Evolutionary conservation across 2,329 filamentous ascomycete species (phyloP), one percentile per base, ranked within the genome.

Genomic region (Leptosphaerulina australis): DNA sequence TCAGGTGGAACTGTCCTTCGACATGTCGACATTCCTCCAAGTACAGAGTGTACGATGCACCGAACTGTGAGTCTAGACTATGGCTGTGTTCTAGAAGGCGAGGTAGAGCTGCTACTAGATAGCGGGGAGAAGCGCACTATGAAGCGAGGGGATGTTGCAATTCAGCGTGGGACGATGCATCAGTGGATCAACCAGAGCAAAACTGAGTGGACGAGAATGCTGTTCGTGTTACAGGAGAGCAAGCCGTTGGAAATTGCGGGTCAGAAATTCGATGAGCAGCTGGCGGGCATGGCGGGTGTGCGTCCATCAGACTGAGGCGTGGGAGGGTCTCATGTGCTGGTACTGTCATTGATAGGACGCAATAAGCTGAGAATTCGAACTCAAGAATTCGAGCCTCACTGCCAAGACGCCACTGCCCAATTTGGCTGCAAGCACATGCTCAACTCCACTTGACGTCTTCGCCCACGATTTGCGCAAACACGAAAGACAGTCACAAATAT

Each of bases 1-100:
- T 73, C 76, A 2, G 69, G 69, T 22, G 79, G 78, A 8, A 78
- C 78, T 4, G 77, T 80, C 11, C 70, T 79, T 30, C 73, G 76
- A 33, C 68, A 72, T 37, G 72, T 75, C 31, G 72, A 75, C 43
- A 70, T 74, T 37, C 62, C 61, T 11, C 72, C 72, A 0, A 53
- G 56, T 20, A 68, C 63, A n/a, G 61, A 50, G 17, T 71, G 68
- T 47, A 64, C 67, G n/a, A 75, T 75, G 73, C 73, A 75, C 53
- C 64, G 73, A 3, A 75, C 73, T 15, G 70, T 74, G 45, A 68
- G 63, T 52, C 53, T 75, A 21, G 73, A 75, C 53, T 75, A 75
- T 41, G 73, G 73, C 2, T 67, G 68, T 33, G 71, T 74, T 9
- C 58, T 74, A 18, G 71, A 74, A 49, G 71, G 72, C 24, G 69